Evolutionary conservation across 768 basidiomycete genomes (phyloP).

Genomic region (Tricholoma bakamatsutake): DNA sequence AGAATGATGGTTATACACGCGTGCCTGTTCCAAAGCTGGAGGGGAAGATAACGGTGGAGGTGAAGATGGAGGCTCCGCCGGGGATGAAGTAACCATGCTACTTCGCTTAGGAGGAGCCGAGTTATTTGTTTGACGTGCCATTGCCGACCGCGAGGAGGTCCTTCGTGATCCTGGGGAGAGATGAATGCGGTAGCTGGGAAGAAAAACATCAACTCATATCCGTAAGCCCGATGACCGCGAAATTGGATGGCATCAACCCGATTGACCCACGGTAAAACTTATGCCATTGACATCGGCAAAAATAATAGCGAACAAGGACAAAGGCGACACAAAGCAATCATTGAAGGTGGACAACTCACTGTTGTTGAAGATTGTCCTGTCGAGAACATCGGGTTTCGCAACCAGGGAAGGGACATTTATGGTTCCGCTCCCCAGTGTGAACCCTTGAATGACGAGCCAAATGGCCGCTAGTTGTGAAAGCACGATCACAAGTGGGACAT

Average conservation of each 20-base stretch:
- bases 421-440: constrained; percentile 89
- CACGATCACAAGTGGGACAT: constrained; percentile 67
- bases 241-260: not conserved
- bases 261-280: not conserved
- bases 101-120: constrained; percentile 22
- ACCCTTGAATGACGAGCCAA: constrained; percentile 84
- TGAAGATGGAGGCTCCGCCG: constrained; percentile 18
- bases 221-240: not conserved
- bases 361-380: constrained; percentile 79
- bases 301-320: not conserved
- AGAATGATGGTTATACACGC: constrained; percentile 28
- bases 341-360: constrained; percentile 30
- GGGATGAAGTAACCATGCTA: constrained; percentile 21
- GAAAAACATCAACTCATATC: constrained; percentile 1
- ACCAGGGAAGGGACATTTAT: constrained; percentile 92
- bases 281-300: not conserved
- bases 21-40: constrained; percentile 41
- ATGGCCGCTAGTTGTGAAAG: constrained; percentile 87
- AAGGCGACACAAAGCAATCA: not conserved
- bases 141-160: constrained; percentile 57
- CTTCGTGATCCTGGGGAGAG: constrained; percentile 74
- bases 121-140: constrained; percentile 34
- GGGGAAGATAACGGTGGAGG: constrained; percentile 32
- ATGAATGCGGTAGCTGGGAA: constrained; percentile 68
- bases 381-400: constrained; percentile 88